phyloP scores from a whole-genome alignment of 495 filamentous ascomycete genomes.

The Trichoderma asperelloides region DNA sequence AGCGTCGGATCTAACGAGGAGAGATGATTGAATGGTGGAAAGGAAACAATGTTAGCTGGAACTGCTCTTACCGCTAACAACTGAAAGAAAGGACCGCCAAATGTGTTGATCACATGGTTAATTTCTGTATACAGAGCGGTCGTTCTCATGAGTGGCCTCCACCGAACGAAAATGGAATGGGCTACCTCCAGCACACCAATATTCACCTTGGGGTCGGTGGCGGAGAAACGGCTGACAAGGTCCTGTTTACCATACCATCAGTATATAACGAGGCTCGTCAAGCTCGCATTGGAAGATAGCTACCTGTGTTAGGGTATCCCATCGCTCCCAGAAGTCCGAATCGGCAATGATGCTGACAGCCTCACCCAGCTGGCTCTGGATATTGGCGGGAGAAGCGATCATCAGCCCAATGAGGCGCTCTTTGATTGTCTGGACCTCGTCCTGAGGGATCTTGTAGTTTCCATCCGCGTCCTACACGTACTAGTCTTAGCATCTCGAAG shows the following conservation, averaged over 20 bases:
- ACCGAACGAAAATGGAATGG: slow-evolving; percentile 94
- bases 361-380: slow-evolving; percentile 91
- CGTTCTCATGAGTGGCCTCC: slow-evolving; percentile 86
- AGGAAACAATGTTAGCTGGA: slow-evolving; percentile 4
- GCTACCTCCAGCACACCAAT: slow-evolving; percentile 94
- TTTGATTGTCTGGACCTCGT: slow-evolving; percentile 85
- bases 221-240: slow-evolving; percentile 76
- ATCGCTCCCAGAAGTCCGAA: slow-evolving; percentile 91
- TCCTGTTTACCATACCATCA: slow-evolving; percentile 43
- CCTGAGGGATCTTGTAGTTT: slow-evolving; percentile 68
- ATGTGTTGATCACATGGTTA: slow-evolving; percentile 80
- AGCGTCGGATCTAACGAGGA: slow-evolving; percentile 1
- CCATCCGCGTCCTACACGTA: slow-evolving; percentile 70
- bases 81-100: slow-evolving; percentile 69
- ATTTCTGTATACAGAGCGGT: slow-evolving; percentile 89
- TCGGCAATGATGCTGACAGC: slow-evolving; percentile 95
- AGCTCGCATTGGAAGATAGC: slow-evolving; percentile 17
- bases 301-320: slow-evolving; percentile 84
- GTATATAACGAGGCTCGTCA: neutral
- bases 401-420: slow-evolving; percentile 89
- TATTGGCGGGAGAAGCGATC: slow-evolving; percentile 76
- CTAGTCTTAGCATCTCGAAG: neutral
- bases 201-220: slow-evolving; percentile 67
- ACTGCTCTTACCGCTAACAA: slow-evolving; percentile 54
- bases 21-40: neutral